Percentiles rank a stretch among this genome's conserved stretches.
Evolutionary conservation across 352 stramenopile genomes (phyloP).

Genomic region (Lagenidium giganteum): DNA sequence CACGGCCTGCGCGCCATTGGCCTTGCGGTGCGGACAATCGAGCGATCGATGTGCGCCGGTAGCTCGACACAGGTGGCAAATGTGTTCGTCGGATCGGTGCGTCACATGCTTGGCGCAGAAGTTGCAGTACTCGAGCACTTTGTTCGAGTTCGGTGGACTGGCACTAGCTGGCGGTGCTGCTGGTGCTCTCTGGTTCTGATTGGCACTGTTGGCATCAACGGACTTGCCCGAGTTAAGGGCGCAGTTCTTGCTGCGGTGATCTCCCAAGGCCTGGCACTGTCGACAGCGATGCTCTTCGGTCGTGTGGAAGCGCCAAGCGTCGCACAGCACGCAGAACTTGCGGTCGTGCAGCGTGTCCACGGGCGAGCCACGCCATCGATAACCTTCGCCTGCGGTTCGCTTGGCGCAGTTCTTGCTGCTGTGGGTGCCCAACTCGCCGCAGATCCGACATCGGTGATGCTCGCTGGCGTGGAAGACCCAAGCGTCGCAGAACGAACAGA

Average conservation of each 20-base stretch:
- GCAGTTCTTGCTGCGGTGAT: constrained; percentile 66
- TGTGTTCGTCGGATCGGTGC: constrained; percentile 49
- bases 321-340: constrained; percentile 61
- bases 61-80: constrained; percentile 50
- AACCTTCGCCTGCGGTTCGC: constrained; percentile 15
- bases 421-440: too few species aligned
- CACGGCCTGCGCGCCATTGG: constrained; percentile 21
- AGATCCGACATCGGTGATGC: too few species aligned
- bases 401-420: too few species aligned
- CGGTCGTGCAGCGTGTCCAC: constrained; percentile 29
- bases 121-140: constrained; percentile 29
- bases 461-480: too few species aligned
- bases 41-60: constrained; percentile 55
- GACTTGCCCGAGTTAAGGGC: constrained; percentile 20
- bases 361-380: constrained; percentile 43
- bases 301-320: constrained; percentile 33
- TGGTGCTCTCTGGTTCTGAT: neutral
- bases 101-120: constrained; percentile 59
- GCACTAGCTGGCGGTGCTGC: neutral
- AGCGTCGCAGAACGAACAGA: too few species aligned
- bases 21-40: constrained; percentile 27
- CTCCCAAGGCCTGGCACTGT: constrained; percentile 44
- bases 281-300: constrained; percentile 64
- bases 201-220: too few species aligned
- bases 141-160: neutral